These are phyloP conservation scores for Kuraishia floccosa DNA, from an alignment of 805 yeast species.

Conservation along the genomic window DNA sequence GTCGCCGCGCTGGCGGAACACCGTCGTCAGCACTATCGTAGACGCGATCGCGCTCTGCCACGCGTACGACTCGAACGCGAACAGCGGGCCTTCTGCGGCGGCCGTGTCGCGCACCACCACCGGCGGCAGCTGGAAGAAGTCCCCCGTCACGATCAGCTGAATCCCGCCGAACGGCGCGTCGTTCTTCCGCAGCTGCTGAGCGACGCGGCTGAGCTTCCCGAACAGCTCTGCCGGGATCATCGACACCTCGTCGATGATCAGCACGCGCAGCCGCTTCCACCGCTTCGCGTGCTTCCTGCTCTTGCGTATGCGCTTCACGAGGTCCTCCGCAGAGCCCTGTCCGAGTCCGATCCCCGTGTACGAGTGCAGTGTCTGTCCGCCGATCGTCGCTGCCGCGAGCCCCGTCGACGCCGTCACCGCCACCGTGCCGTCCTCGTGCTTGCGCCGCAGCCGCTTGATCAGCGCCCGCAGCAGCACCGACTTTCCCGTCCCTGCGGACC, in stretches of 20 bases:
- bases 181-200: slow-evolving; percentile 36
- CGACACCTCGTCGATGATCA: slow-evolving; percentile 87
- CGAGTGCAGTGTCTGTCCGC: slow-evolving; percentile 80
- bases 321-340: slow-evolving; percentile 28
- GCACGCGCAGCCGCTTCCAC: slow-evolving; percentile 61
- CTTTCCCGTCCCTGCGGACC: slow-evolving; percentile 86
- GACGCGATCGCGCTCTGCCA: slow-evolving; percentile 59
- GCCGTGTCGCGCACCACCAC: slow-evolving; percentile 33
- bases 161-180: slow-evolving; percentile 85
- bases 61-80: slow-evolving; percentile 63
- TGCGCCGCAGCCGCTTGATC: slow-evolving; percentile 36
- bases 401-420: slow-evolving; percentile 97
- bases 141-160: slow-evolving; percentile 86
- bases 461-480: slow-evolving; percentile 57
- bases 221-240: slow-evolving; percentile 81
- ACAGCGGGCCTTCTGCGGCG: too few species aligned
- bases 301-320: slow-evolving; percentile 36
- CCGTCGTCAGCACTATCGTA: slow-evolving; percentile 64
- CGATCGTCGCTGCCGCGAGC: slow-evolving; percentile 87
- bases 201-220: slow-evolving; percentile 64
- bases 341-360: slow-evolving; percentile 85
- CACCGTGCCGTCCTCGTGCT: slow-evolving; percentile 34
- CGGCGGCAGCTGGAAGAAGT: slow-evolving; percentile 93
- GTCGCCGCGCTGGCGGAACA: slow-evolving; percentile 86
- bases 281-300: slow-evolving; percentile 30